phyloP scores from a whole-genome alignment of 208 protist species.

The Leishmania arabica region DNA sequence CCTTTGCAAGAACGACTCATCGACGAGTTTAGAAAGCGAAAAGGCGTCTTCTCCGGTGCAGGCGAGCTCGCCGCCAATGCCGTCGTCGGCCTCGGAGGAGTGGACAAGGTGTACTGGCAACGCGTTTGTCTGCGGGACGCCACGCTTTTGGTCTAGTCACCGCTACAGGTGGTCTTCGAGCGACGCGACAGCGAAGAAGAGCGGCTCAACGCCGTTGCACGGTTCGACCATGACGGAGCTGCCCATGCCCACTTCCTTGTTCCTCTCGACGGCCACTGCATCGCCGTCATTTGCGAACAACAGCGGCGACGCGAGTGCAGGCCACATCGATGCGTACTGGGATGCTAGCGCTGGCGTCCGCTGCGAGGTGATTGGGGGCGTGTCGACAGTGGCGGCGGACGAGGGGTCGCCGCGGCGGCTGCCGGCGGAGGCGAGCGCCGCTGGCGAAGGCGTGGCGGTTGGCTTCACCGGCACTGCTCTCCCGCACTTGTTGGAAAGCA shows the following conservation, averaged over 20 bases:
- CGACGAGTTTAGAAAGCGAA: not conserved
- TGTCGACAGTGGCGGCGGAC: constrained; percentile 12
- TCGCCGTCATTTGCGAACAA: constrained; percentile 23
- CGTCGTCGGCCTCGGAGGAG: not conserved
- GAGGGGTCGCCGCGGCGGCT: constrained; percentile 15
- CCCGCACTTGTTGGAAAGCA: constrained; percentile 24
- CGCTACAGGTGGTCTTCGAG: constrained; percentile 8
- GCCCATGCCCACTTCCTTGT: not conserved
- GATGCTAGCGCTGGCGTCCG: constrained; percentile 12
- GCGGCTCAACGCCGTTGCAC: constrained; percentile 17
- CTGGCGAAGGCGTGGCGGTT: not conserved
- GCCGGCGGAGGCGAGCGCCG: constrained; percentile 1
- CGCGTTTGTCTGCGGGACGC: constrained; percentile 33
- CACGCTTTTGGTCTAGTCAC: constrained; percentile 37
- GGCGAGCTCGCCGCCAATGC: not conserved
- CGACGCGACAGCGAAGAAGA: constrained; percentile 1
- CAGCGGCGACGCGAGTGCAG: not conserved
- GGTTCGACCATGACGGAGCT: constrained; percentile 14
- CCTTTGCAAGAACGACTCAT: constrained; percentile 1
- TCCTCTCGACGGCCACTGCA: constrained; percentile 8
- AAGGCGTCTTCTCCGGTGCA: not conserved
- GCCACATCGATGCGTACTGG: not conserved
- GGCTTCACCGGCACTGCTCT: not conserved
- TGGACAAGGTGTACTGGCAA: constrained; percentile 2
- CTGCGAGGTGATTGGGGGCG: constrained; percentile 31